Base-by-base conservation (phyloP, 1,284 basidiomycete species). In the Coriolopsis trogii region DNA sequence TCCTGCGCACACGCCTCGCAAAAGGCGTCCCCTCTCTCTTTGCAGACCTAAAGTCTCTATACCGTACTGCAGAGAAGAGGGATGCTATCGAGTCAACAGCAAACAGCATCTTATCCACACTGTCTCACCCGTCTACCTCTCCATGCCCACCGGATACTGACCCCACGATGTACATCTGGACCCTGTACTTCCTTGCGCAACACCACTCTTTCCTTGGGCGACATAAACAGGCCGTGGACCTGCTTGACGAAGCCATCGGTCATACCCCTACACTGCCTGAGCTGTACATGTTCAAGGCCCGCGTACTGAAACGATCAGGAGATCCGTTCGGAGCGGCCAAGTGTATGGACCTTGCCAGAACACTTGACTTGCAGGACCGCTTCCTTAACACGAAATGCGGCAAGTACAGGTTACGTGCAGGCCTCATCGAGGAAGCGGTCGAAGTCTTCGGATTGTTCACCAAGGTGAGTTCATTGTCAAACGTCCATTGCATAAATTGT, bases 221-320 rank as follows among this genome's bases (percentile, higher is more conserved):
- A 61, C 74, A 84, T 41, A 59, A 70, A 4, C 77, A 78, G 41
- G 86, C 96, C 0, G 73, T 98, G 12, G 71, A 77, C 16, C 73
- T 91, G 16, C 76, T 98, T 24, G 78, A 87, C 25, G 61, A 70
- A 5, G 86, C 94, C 2, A 73, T 95, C 15, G 65, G 73, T 16
- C 96, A 99, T 67, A 97, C 97, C 0, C 95, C 97, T 0, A 96
- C 95, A 0, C 74, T 99, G 1, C 96, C 97, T 0, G 97, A 99
- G 62, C 74, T 99, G 23, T 84, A 90, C 64, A 89, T 92, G 70
- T 86, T 88, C 54, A 87, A 87, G 62, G 97, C 87, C 0, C 86
- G 93, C 4, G 81, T 93, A 21, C 74, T 97, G 41, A 99, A 99
- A 68, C 85, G 95, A 4, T 80, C 87, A 0, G 96, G 96, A 0